Evolutionary conservation across 768 basidiomycete genomes (phyloP).

Genomic region (Mycena vitilis): DNA sequence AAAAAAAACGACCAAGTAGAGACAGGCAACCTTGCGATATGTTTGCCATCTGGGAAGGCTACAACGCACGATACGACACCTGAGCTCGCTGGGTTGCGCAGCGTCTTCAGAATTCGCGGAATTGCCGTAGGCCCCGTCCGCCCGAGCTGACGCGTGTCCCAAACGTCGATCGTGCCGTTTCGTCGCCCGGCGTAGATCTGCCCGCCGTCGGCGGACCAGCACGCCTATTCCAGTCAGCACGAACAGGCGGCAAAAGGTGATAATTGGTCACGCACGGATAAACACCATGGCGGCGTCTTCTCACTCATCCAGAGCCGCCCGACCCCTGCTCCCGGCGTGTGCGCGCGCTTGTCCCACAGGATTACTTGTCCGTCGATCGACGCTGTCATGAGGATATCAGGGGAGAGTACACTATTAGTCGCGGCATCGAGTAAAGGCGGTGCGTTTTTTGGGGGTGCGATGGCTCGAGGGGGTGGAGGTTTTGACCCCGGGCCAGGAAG

Average conservation of each 20-base stretch:
- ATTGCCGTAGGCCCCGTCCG: constrained; percentile 67
- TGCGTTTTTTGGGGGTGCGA: constrained; percentile 77
- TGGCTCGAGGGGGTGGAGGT: constrained; percentile 43
- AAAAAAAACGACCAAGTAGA: constrained; percentile 22
- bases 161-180: constrained; percentile 91
- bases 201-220: constrained; percentile 90
- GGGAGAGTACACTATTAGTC: constrained; percentile 73
- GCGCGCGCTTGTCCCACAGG: constrained; percentile 88
- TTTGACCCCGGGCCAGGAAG: background rate
- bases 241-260: constrained; percentile 29
- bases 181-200: constrained; percentile 93
- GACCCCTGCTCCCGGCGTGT: constrained; percentile 74
- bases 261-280: constrained; percentile 71
- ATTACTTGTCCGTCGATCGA: constrained; percentile 93
- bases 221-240: constrained; percentile 70
- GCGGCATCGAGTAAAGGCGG: constrained; percentile 77
- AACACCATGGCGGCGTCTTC: constrained; percentile 95
- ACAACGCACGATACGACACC: constrained; percentile 93
- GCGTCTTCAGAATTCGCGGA: constrained; percentile 83
- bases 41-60: constrained; percentile 91
- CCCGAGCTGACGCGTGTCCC: constrained; percentile 91
- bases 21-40: constrained; percentile 84
- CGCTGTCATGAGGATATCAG: constrained; percentile 88
- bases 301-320: constrained; percentile 91
- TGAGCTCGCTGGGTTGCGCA: constrained; percentile 89